Evolutionary conservation across 805 yeast species (phyloP), one percentile per base, ranked within the genome.

Genomic region (Candida sphagnicola): DNA sequence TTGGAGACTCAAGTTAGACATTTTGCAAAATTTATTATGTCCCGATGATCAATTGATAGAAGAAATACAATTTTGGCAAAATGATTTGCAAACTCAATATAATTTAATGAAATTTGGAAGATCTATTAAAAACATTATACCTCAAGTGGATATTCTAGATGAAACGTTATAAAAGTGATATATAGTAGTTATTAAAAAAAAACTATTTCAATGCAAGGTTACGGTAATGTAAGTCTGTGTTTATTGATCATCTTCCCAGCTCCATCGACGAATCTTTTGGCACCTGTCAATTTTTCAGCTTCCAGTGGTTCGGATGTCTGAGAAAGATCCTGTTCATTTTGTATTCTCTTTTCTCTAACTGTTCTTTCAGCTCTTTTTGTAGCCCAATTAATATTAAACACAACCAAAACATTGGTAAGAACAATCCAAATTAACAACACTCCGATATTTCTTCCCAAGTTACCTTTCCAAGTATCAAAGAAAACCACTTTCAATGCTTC

Each of bases 391-490:
- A 41, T 18, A 23, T 21, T 40, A 31, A 37, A 40, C 5, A 49
- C 26, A 28, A 47, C 33, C 4, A 36, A n/a, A 3, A 47, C 8
- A 31, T 54, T 55, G 17, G 47, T 37, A 3, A 53, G 42, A 5
- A 59, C 53, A 6, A 58, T 47, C 68, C 68, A 63, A 1, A 45
- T 50, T 2, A 49, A 51, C 42, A 62, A 42, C 1, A 62, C 38
- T 0, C 60, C 70, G 17, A 58, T 45, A 37, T 59, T 50, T 24
- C 61, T 50, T 1, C 66, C 68, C 37, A 62, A 38, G 5, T 49
- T 38, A 3, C 64, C 65, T 44, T 59, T 61, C 56, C 59, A 58
- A 2, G 65, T 60, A 39, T 62, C 38, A 34, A 61, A 63, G 37
- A 62, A 59, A 5, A 62, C 54, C 14, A 63, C 65, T 41, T 53